These are phyloP conservation scores for Populus ilicifolia DNA, from an alignment of 345 rosid species.

Conservation along the genomic window DNA sequence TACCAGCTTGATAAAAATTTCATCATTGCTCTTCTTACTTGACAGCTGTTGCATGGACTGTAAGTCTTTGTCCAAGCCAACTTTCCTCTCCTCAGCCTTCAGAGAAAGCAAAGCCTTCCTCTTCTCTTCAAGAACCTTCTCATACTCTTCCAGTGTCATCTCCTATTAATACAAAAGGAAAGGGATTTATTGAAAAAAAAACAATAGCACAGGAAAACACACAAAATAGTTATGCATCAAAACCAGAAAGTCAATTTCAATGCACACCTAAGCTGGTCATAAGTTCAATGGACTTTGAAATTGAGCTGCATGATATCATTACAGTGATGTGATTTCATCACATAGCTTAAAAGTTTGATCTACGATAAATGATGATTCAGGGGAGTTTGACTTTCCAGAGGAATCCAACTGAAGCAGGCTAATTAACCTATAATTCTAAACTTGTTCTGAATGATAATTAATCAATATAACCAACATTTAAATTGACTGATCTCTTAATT, in stretches of 20 bases:
- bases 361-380: background rate
- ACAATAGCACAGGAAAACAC: background rate
- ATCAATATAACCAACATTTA: background rate
- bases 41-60: slow-evolving; percentile 82
- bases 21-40: slow-evolving; percentile 73
- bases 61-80: slow-evolving; percentile 63
- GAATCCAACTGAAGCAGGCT: background rate
- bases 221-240: background rate
- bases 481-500: background rate
- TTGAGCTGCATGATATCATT: background rate
- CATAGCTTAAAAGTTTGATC: background rate
- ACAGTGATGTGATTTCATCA: background rate
- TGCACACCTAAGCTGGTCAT: background rate
- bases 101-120: slow-evolving; percentile 61
- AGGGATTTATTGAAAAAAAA: background rate
- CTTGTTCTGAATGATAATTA: background rate
- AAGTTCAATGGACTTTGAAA: background rate
- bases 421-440: background rate
- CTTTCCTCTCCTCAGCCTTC: slow-evolving; percentile 80
- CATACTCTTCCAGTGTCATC: slow-evolving; percentile 95
- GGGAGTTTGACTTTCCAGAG: background rate
- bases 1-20: slow-evolving; percentile 89
- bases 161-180: slow-evolving; percentile 38
- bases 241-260: background rate
- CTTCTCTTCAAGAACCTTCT: slow-evolving; percentile 81